phyloP scores from a whole-genome alignment of 805 yeast species.

The Candida easanensis region DNA sequence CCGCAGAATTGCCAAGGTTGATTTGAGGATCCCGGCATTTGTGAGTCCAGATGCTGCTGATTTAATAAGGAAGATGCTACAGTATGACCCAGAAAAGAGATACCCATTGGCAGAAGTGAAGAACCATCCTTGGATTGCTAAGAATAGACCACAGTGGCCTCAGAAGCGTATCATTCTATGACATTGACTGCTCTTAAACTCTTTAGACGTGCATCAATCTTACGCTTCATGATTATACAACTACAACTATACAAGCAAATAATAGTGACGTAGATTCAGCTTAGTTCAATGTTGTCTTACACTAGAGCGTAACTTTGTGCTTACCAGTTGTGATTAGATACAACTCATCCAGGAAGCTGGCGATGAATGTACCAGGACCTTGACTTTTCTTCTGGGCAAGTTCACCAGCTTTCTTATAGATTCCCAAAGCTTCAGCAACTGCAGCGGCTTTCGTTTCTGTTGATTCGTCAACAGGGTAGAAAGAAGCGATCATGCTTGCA shows the following conservation, averaged over 20 bases:
- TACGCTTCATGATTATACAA: too few species aligned
- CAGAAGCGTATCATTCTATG: constrained; percentile 16
- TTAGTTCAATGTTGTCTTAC: too few species aligned
- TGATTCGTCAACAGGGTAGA: not conserved
- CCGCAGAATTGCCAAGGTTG: constrained; percentile 74
- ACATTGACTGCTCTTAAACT: too few species aligned
- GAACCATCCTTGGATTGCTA: constrained; percentile 80
- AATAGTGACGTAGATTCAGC: too few species aligned
- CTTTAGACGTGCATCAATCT: too few species aligned
- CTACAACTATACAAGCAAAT: too few species aligned
- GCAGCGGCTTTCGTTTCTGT: not conserved
- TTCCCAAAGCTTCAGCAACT: not conserved
- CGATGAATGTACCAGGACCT: constrained; percentile 10
- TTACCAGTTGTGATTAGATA: not conserved
- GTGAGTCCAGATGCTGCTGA: constrained; percentile 76
- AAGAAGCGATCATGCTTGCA: constrained; percentile 68
- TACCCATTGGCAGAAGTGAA: constrained; percentile 58
- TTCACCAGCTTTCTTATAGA: constrained; percentile 4
- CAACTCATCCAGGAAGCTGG: constrained; percentile 4
- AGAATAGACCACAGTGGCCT: constrained; percentile 63
- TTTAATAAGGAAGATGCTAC: constrained; percentile 60
- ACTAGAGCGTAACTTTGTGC: too few species aligned
- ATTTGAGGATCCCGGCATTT: constrained; percentile 66
- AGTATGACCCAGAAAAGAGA: constrained; percentile 68
- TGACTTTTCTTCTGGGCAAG: not conserved